Percentiles rank a stretch among this genome's conserved stretches.
phyloP scores from a whole-genome alignment of 106 monocot species.

The Iris macrosiphon region DNA sequence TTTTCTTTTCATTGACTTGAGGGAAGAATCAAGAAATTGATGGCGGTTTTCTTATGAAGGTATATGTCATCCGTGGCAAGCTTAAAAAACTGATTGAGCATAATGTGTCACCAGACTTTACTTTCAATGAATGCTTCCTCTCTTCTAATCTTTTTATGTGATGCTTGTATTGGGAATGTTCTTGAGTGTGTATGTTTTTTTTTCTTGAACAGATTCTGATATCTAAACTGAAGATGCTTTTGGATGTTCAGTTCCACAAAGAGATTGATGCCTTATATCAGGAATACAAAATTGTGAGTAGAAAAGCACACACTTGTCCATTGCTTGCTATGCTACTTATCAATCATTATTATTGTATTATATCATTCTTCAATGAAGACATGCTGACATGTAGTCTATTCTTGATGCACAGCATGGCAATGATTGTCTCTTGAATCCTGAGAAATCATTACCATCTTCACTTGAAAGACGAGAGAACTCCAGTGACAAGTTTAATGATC shows the following conservation, averaged over 20 bases:
- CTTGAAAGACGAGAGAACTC: no score
- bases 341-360: no score
- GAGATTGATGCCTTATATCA: slow-evolving; percentile 21
- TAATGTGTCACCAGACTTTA: slow-evolving; percentile 36
- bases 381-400: no score
- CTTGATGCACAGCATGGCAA: no score
- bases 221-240: slow-evolving; percentile 26
- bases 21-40: neutral
- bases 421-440: no score
- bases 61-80: slow-evolving; percentile 38
- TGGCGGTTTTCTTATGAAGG: slow-evolving; percentile 9
- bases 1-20: neutral
- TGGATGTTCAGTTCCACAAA: slow-evolving; percentile 10
- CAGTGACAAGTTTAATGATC: no score
- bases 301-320: no score
- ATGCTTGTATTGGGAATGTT: neutral
- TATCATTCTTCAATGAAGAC: no score
- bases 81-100: slow-evolving; percentile 46
- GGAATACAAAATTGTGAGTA: slow-evolving; percentile 17
- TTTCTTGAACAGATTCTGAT: slow-evolving; percentile 11
- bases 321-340: no score
- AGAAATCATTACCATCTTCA: no score
- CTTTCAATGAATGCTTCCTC: slow-evolving; percentile 20
- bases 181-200: neutral
- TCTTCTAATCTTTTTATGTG: neutral